phyloP scores from a whole-genome alignment of 257 asterid species.

The Salvia splendens region DNA sequence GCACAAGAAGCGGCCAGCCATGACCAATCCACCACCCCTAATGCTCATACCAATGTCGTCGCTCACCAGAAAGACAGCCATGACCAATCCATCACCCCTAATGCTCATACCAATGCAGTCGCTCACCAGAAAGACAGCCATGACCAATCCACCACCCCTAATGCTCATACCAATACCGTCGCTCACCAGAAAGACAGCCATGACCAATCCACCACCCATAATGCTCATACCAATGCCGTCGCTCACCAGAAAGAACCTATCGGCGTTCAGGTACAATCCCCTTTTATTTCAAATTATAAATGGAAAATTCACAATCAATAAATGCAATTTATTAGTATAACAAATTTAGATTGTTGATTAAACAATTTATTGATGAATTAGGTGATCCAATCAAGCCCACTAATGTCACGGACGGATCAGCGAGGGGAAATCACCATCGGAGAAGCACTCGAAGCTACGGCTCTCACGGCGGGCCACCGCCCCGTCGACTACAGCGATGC shows the following conservation, averaged over 20 bases:
- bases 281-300: too few relatives aligned
- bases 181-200: too few relatives aligned
- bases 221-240: too few relatives aligned
- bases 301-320: too few relatives aligned
- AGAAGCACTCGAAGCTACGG: conserved; percentile 95
- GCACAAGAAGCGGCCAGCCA: conserved; percentile 21
- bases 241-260: conserved; percentile 34
- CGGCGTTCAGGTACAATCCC: conserved; percentile 34
- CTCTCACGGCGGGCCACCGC: conserved; percentile 77
- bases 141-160: not conserved
- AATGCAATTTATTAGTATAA: too few relatives aligned
- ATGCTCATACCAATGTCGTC: conserved; percentile 6
- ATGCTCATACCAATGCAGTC: conserved; percentile 8
- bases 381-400: conserved; percentile 26
- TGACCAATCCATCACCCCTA: not conserved
- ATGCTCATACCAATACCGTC: conserved; percentile 5
- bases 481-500: conserved; percentile 95
- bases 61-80: conserved; percentile 30
- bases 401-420: conserved; percentile 34
- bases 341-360: too few relatives aligned
- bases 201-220: too few relatives aligned
- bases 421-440: conserved; percentile 79
- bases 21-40: not conserved
- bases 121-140: too few relatives aligned
- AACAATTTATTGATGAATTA: conserved; percentile 6